Percentiles rank a stretch among this genome's conserved stretches.
phyloP scores from a whole-genome alignment of 306 rosid species.

The Citrullus amarus region DNA sequence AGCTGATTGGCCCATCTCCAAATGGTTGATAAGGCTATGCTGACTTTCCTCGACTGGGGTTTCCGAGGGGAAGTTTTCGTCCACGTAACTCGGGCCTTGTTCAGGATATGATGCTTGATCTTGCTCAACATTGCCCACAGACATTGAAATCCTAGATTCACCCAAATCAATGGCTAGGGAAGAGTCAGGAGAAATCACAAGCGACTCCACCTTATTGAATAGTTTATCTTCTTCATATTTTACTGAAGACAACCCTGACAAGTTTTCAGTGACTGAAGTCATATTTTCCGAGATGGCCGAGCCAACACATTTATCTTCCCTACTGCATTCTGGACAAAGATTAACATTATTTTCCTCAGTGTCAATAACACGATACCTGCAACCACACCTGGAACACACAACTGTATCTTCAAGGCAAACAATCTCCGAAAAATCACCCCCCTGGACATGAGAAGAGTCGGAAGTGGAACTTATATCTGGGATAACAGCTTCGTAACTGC shows the following conservation, averaged over 20 bases:
- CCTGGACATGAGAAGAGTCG: constrained; percentile 27
- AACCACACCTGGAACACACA: constrained; percentile 50
- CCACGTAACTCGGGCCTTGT: constrained; percentile 22
- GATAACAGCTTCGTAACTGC: constrained; percentile 12
- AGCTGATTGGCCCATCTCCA: constrained; percentile 23
- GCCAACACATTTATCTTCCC: constrained; percentile 26
- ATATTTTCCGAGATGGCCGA: constrained; percentile 22
- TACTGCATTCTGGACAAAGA: constrained; percentile 52
- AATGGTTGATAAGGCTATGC: constrained; percentile 20
- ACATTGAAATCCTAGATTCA: constrained; percentile 23
- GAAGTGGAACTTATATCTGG: constrained; percentile 26
- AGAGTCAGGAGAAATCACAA: constrained; percentile 19
- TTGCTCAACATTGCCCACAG: constrained; percentile 27
- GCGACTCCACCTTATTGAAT: constrained; percentile 18
- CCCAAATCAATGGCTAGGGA: constrained; percentile 19
- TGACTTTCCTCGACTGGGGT: constrained; percentile 23
- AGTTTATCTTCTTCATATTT: constrained; percentile 24
- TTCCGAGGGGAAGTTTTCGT: constrained; percentile 26
- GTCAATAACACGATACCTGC: constrained; percentile 22
- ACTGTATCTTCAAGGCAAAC: constrained; percentile 23
- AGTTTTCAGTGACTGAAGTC: constrained; percentile 23
- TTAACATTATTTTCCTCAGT: constrained; percentile 19
- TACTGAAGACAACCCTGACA: constrained; percentile 16
- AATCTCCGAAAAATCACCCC: constrained; percentile 27
- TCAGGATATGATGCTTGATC: constrained; percentile 28